A percentile compares a stretch with the other conserved stretches of the same genome.
Conservation (phyloP, 2,329 filamentous ascomycete species). For the Talaromyces funiculosus region DNA sequence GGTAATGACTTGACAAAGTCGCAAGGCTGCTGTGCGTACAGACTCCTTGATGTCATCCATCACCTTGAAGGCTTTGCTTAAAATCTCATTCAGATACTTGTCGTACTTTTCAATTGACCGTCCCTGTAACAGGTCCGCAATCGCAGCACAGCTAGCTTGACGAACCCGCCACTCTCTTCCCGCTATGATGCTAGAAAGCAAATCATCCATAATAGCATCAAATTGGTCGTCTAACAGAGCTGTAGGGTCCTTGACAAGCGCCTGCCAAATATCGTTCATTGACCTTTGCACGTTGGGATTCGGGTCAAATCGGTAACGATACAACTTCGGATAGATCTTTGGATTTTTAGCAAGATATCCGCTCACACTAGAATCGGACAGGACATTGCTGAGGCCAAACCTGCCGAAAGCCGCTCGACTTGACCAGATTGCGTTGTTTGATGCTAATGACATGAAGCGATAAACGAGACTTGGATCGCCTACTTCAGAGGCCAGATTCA, state of each 20-base stretch:
- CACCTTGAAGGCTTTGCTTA: slow-evolving; percentile 80
- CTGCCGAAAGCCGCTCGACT: slow-evolving; percentile 93
- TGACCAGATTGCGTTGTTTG: slow-evolving; percentile 94
- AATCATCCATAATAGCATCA: slow-evolving; percentile 79
- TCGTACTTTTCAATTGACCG: slow-evolving; percentile 72
- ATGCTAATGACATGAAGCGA: slow-evolving; percentile 95
- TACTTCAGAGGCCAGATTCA: slow-evolving; percentile 90
- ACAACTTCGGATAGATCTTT: slow-evolving; percentile 92
- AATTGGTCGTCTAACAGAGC: slow-evolving; percentile 75
- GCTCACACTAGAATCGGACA: slow-evolving; percentile 71
- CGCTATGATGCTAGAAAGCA: slow-evolving; percentile 71
- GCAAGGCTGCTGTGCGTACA: slow-evolving; percentile 73
- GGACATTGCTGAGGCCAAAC: slow-evolving; percentile 85
- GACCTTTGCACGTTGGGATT: slow-evolving; percentile 87
- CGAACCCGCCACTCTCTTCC: slow-evolving; percentile 90
- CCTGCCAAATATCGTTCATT: slow-evolving; percentile 98
- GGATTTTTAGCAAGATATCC: slow-evolving; percentile 72
- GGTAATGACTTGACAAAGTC: slow-evolving; percentile 76
- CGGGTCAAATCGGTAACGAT: slow-evolving; percentile 89
- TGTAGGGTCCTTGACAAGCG: slow-evolving; percentile 82
- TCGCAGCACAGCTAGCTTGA: slow-evolving; percentile 84
- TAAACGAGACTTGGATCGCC: slow-evolving; percentile 96
- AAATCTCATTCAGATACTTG: slow-evolving; percentile 76
- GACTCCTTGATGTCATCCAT: slow-evolving; percentile 94
- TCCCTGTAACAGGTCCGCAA: slow-evolving; percentile 81